A percentile compares a stretch with the other conserved stretches of the same genome.
These are phyloP conservation scores for Hysterangium stoloniferum DNA, from an alignment of 768 basidiomycete species.

Conservation along the genomic window DNA sequence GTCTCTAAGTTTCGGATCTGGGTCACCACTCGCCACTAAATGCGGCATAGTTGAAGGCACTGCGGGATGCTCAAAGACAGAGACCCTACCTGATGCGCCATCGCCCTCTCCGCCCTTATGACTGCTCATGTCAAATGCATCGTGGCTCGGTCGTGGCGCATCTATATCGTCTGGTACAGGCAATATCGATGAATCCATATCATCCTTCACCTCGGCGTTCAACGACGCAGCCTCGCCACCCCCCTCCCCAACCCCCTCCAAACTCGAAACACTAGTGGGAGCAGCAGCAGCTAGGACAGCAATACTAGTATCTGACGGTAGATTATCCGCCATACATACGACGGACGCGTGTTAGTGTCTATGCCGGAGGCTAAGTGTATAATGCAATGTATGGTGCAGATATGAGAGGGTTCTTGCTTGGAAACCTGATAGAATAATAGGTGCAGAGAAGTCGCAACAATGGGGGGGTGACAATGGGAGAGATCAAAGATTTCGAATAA, in stretches of 20 bases:
- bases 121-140: neutral
- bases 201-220: neutral
- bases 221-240: neutral
- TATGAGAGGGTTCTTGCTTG: neutral
- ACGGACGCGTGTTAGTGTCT: neutral
- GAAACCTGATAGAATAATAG: neutral
- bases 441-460: neutral
- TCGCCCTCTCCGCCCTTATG: neutral
- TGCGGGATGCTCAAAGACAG: neutral
- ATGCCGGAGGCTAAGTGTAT: neutral
- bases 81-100: neutral
- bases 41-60: neutral
- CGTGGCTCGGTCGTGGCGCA: conserved; percentile 1
- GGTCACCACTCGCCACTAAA: neutral
- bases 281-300: conserved; percentile 4
- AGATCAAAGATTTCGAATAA: neutral
- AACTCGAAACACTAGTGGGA: neutral
- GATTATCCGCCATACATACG: conserved; percentile 11
- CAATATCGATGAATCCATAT: neutral
- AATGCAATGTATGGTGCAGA: neutral
- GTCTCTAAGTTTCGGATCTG: neutral
- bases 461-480: neutral
- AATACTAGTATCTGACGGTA: conserved; percentile 10
- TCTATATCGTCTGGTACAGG: neutral
- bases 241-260: neutral